Conservation (phyloP, 805 yeast species). For the Suhomyces emberorum region DNA sequence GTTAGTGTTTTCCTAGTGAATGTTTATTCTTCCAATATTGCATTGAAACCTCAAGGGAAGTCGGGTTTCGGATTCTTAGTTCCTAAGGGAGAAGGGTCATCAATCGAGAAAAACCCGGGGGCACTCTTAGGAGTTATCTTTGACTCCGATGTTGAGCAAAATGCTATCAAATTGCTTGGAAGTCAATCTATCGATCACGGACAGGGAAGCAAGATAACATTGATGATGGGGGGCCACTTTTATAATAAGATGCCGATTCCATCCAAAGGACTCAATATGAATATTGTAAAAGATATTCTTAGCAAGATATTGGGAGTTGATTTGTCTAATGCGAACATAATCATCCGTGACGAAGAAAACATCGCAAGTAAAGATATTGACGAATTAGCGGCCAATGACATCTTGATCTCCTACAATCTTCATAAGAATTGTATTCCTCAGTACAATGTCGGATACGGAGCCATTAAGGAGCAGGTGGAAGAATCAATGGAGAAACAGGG, state of each 20-base stretch:
- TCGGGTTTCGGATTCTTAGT: constrained; percentile 88
- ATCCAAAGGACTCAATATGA: constrained; percentile 22
- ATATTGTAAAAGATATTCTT: constrained; percentile 26
- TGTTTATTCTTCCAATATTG: constrained; percentile 39
- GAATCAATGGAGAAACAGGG: constrained; percentile 27
- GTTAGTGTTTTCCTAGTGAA: constrained; percentile 64
- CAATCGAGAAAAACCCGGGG: constrained; percentile 40
- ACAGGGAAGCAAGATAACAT: constrained; percentile 68
- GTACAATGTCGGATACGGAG: constrained; percentile 66
- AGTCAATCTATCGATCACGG: constrained; percentile 3
- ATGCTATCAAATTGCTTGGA: constrained; percentile 17
- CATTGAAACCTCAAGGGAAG: constrained; percentile 31
- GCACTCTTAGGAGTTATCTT: constrained; percentile 80
- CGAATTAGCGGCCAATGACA: constrained; percentile 20
- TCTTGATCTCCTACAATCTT: constrained; percentile 31
- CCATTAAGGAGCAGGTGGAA: constrained; percentile 30
- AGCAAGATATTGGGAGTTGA: constrained; percentile 22
- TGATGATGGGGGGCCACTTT: constrained; percentile 87
- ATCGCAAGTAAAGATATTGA: constrained; percentile 8
- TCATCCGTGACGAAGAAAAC: constrained; percentile 25
- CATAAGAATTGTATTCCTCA: constrained; percentile 70
- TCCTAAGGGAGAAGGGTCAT: constrained; percentile 40
- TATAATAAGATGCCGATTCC: constrained; percentile 31
- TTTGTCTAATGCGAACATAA: constrained; percentile 17
- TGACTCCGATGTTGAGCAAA: constrained; percentile 79